Percentiles rank a stretch among this genome's conserved stretches.
Evolutionary conservation across 768 basidiomycete species (phyloP).

Genomic region (Pulveroboletus sp.): DNA sequence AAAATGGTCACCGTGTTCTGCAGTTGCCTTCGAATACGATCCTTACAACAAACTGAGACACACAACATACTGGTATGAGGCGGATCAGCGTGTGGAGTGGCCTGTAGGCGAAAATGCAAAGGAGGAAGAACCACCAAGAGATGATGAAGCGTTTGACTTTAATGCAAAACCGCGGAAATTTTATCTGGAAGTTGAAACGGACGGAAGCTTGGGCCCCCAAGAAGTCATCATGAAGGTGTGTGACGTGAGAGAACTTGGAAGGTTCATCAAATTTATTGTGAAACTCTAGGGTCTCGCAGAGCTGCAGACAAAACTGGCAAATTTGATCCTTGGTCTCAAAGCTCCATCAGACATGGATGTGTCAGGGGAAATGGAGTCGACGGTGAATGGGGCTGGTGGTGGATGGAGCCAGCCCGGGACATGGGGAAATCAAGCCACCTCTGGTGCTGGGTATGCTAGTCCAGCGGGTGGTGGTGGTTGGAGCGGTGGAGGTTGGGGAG

Average conservation of each 20-base stretch:
- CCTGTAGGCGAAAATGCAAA: constrained; percentile 83
- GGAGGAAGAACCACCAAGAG: constrained; percentile 77
- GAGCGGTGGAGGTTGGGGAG: constrained; percentile 26
- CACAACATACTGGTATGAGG: constrained; percentile 94
- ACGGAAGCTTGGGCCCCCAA: constrained; percentile 84
- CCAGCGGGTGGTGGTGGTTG: constrained; percentile 32
- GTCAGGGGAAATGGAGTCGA: constrained; percentile 35
- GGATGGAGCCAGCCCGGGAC: constrained; percentile 23
- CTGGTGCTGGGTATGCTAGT: constrained; percentile 32
- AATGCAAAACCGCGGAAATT: constrained; percentile 85
- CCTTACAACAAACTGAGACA: constrained; percentile 96
- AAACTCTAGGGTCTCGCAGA: constrained; percentile 64
- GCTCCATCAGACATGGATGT: constrained; percentile 57
- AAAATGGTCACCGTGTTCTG: constrained; percentile 97
- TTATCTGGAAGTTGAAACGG: constrained; percentile 93
- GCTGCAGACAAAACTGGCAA: constrained; percentile 78
- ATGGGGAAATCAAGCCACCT: constrained; percentile 29
- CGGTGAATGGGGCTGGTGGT: constrained; percentile 23
- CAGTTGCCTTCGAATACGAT: constrained; percentile 96
- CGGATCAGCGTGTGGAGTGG: constrained; percentile 82
- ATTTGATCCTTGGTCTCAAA: constrained; percentile 74
- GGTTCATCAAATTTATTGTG: neutral
- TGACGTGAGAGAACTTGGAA: neutral
- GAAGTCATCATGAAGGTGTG: constrained; percentile 84
- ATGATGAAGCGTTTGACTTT: constrained; percentile 85